A percentile compares a stretch with the other conserved stretches of the same genome.
Conservation (phyloP, 2,329 filamentous ascomycete genomes). For the Camptophora hylomeconis region DNA sequence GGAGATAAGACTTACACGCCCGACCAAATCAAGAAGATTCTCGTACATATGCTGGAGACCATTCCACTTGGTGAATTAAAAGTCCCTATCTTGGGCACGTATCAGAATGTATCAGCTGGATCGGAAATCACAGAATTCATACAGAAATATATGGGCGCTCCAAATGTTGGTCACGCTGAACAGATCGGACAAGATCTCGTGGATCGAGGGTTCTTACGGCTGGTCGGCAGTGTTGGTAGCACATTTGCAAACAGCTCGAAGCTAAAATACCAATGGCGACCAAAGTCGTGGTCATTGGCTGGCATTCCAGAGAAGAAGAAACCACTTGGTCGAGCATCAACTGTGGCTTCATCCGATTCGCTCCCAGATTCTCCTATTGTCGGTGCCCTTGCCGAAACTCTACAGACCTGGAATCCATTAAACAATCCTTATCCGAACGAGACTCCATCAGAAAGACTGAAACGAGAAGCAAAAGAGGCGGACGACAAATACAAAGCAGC, state of each 20-base stretch:
- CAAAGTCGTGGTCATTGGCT: conserved; percentile 77
- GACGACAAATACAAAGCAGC: conserved; percentile 87
- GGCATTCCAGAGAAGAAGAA: conserved; percentile 83
- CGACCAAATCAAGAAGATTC: conserved; percentile 81
- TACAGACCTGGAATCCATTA: conserved; percentile 84
- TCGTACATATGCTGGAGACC: conserved; percentile 71
- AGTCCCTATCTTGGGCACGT: conserved; percentile 88
- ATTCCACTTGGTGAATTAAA: conserved; percentile 85
- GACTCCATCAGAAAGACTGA: conserved; percentile 72
- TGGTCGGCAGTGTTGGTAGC: conserved; percentile 88
- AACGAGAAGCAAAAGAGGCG: conserved; percentile 75
- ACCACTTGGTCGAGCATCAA: conserved; percentile 59
- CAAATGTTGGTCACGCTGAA: conserved; percentile 81
- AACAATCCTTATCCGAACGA: conserved; percentile 89
- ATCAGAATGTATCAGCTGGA: conserved; percentile 82
- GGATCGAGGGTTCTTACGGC: conserved; percentile 67
- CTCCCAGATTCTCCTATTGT: conserved; percentile 66
- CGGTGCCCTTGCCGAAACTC: conserved; percentile 73
- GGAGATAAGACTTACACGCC: conserved; percentile 76
- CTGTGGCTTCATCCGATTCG: conserved; percentile 44
- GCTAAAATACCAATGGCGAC: conserved; percentile 95
- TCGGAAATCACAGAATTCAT: conserved; percentile 93
- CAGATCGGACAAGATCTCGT: conserved; percentile 90
- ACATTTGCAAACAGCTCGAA: conserved; percentile 95
- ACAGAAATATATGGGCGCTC: conserved; percentile 72